A percentile compares a stretch with the other conserved stretches of the same genome.
phyloP scores from a whole-genome alignment of 2,329 filamentous ascomycete species.

The Alternaria metachromatica region DNA sequence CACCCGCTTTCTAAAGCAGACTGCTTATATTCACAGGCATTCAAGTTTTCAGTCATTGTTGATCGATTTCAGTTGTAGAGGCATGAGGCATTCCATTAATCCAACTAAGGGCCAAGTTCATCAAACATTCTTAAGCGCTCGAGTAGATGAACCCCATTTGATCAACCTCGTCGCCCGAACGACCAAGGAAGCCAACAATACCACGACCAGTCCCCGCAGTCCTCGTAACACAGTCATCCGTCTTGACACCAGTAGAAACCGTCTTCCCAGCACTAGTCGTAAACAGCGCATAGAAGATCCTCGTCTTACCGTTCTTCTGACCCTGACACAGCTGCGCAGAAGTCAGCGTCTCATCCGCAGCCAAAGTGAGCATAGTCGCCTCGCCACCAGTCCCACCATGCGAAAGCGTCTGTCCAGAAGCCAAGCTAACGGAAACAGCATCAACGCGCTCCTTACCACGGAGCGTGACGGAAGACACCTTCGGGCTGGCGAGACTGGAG shows the following conservation, averaged over 20 bases:
- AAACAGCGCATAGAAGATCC: slow-evolving; percentile 64
- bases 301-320: slow-evolving; percentile 54
- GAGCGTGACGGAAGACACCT: slow-evolving; percentile 53
- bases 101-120: background rate
- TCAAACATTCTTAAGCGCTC: slow-evolving; percentile 4
- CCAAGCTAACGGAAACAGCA: slow-evolving; percentile 56
- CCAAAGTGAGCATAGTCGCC: slow-evolving; percentile 53
- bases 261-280: slow-evolving; percentile 59
- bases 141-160: slow-evolving; percentile 53
- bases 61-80: background rate
- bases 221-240: slow-evolving; percentile 56
- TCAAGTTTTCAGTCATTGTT: background rate
- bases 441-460: slow-evolving; percentile 60
- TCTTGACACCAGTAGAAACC: slow-evolving; percentile 55
- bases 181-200: slow-evolving; percentile 62
- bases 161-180: slow-evolving; percentile 63
- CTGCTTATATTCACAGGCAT: background rate
- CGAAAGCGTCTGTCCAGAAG: slow-evolving; percentile 56
- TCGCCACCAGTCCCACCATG: slow-evolving; percentile 64
- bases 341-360: slow-evolving; percentile 57
- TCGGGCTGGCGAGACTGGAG: slow-evolving; percentile 40
- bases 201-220: slow-evolving; percentile 58
- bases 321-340: slow-evolving; percentile 60
- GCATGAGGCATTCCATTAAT: background rate
- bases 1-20: background rate